A percentile compares a stretch with the other conserved stretches of the same genome.
Evolutionary conservation across 106 monocot genomes (phyloP).

Genomic region (Phalaenopsis equestris): DNA sequence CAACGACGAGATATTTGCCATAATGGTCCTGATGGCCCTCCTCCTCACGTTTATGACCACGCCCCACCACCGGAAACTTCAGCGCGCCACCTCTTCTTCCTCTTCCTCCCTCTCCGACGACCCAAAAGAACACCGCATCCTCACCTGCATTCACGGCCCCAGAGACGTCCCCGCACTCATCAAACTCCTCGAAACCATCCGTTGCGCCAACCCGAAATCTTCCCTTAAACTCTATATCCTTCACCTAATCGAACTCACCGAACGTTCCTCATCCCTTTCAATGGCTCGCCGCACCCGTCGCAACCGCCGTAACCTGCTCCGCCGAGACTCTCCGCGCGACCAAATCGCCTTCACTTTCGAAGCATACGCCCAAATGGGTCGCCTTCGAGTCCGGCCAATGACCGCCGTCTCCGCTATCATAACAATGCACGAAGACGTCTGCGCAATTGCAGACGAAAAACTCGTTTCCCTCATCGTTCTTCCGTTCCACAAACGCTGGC

Average conservation of each 20-base stretch:
- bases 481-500: conserved; percentile 25
- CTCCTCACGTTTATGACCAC: conserved; percentile 49
- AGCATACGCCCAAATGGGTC: conserved; percentile 20
- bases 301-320: conserved; percentile 22
- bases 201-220: conserved; percentile 6
- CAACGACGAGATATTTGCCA: conserved; percentile 43
- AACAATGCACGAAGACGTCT: conserved; percentile 27
- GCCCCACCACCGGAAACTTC: conserved; percentile 27
- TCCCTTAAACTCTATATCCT: conserved; percentile 26
- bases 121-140: conserved; percentile 26
- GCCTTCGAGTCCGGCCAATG: conserved; percentile 16
- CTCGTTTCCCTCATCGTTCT: conserved; percentile 22
- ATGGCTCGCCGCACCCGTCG: conserved; percentile 29
- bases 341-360: conserved; percentile 14
- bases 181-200: conserved; percentile 32
- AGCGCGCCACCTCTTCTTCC: not conserved
- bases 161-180: conserved; percentile 29
- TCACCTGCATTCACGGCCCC: conserved; percentile 35
- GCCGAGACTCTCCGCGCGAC: not conserved
- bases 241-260: conserved; percentile 45
- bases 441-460: conserved; percentile 17
- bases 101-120: not conserved
- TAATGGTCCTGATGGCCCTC: conserved; percentile 44
- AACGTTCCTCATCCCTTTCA: conserved; percentile 32
- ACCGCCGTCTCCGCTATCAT: conserved; percentile 23